A percentile compares a stretch with the other conserved stretches of the same genome.
Evolutionary conservation across 495 filamentous ascomycete species (phyloP).

Genomic region (Aspergillus steynii): DNA sequence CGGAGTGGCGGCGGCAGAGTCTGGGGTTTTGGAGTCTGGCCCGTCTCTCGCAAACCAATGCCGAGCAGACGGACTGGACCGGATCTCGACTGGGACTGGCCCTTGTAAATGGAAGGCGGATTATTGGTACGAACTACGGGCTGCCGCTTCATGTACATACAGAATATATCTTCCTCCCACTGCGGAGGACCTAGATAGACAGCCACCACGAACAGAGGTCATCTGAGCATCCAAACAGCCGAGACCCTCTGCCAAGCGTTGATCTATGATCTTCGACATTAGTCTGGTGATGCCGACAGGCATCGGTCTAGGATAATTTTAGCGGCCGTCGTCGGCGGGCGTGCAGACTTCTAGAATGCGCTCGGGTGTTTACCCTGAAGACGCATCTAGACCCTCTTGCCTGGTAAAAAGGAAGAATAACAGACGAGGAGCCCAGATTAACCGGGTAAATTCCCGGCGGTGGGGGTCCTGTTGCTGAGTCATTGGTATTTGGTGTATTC

Average conservation of each 20-base stretch:
- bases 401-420: too few species aligned
- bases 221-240: constrained; percentile 4
- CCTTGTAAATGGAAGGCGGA: neutral
- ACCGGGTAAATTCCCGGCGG: constrained; percentile 29
- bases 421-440: constrained; percentile 11
- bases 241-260: neutral
- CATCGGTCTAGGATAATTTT: neutral
- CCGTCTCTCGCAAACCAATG: too few species aligned
- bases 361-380: constrained; percentile 5
- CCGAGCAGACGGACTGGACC: too few species aligned
- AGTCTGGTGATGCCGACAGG: too few species aligned
- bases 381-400: constrained; percentile 7
- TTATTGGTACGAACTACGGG: neutral
- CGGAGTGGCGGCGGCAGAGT: neutral
- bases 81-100: neutral
- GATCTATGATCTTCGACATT: neutral
- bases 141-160: neutral
- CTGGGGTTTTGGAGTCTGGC: neutral
- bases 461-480: neutral
- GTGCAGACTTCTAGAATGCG: too few species aligned
- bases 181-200: neutral
- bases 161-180: neutral
- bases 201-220: neutral
- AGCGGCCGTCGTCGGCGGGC: too few species aligned
- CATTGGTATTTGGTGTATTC: constrained; percentile 1